phyloP scores from a whole-genome alignment of 2,329 filamentous ascomycete genomes.

The Colletotrichum euphorbiae region DNA sequence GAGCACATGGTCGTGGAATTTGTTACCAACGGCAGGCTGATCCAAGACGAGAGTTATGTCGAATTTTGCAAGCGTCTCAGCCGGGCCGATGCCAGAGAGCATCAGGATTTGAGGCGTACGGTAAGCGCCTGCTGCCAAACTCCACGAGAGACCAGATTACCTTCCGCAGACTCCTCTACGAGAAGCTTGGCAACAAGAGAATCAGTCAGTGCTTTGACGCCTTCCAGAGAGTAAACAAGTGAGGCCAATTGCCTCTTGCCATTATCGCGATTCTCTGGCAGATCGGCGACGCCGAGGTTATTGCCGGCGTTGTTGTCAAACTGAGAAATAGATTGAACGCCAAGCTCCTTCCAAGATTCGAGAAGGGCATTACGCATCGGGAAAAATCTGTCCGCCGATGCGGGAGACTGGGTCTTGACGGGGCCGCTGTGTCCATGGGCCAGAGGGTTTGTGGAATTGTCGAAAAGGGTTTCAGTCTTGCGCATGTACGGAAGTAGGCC shows the following conservation, averaged over 20 bases:
- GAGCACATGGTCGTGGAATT: constrained; percentile 40
- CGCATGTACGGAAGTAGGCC: constrained; percentile 58
- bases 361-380: constrained; percentile 50
- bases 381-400: constrained; percentile 49
- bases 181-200: constrained; percentile 42
- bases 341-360: constrained; percentile 56
- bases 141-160: constrained; percentile 40
- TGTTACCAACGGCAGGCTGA: constrained; percentile 1
- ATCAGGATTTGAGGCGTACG: constrained; percentile 23
- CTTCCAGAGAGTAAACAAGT: constrained; percentile 43
- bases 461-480: constrained; percentile 43
- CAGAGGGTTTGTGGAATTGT: constrained; percentile 45
- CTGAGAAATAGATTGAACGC: constrained; percentile 45
- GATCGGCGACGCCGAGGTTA: constrained; percentile 49
- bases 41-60: background rate
- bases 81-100: constrained; percentile 16
- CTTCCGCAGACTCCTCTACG: background rate
- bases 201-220: constrained; percentile 42
- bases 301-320: constrained; percentile 45
- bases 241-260: constrained; percentile 44
- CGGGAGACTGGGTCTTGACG: constrained; percentile 43
- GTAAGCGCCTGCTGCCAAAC: constrained; percentile 33
- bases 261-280: constrained; percentile 44
- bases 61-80: background rate
- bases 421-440: constrained; percentile 55